These are phyloP conservation scores for Claviceps spartinae DNA, from an alignment of 2,329 filamentous ascomycete genomes.

Conservation along the genomic window DNA sequence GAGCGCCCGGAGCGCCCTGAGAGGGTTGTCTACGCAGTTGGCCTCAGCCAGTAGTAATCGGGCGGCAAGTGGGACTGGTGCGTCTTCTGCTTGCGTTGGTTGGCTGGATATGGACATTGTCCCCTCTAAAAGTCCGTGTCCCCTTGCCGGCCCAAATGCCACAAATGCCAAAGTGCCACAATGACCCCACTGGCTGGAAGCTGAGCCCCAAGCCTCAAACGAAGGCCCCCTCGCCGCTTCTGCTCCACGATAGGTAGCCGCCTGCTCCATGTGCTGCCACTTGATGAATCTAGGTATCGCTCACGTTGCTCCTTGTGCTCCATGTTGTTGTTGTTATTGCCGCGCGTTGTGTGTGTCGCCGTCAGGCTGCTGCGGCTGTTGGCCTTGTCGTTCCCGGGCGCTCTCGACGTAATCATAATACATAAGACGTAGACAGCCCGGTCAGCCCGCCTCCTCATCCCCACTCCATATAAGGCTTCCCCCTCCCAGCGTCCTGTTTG, in stretches of 20 bases:
- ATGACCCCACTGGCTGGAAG: constrained; percentile 5
- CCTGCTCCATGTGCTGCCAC: not conserved
- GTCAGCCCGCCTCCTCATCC: constrained; percentile 9
- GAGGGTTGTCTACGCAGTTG: too few species aligned
- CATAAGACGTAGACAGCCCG: constrained; percentile 1
- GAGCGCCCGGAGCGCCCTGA: too few species aligned
- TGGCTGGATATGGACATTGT: too few species aligned
- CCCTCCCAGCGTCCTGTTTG: not conserved
- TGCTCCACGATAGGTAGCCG: not conserved
- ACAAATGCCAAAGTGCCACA: too few species aligned
- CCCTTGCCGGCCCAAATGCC: too few species aligned
- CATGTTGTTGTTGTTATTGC: constrained; percentile 1
- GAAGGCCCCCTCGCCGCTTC: not conserved
- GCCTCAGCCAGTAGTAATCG: too few species aligned
- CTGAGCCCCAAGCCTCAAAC: constrained; percentile 13
- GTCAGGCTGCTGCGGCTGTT: too few species aligned
- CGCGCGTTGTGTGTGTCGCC: not conserved
- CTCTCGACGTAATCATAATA: not conserved
- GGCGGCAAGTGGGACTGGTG: too few species aligned
- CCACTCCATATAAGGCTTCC: constrained; percentile 6
- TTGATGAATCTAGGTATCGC: not conserved
- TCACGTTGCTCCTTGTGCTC: not conserved
- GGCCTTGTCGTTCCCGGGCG: not conserved
- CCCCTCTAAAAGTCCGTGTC: too few species aligned
- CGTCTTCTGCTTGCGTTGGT: too few species aligned